Base-by-base conservation (phyloP, 1,139 yeast genomes). In the Suhomyces coccinellae region DNA sequence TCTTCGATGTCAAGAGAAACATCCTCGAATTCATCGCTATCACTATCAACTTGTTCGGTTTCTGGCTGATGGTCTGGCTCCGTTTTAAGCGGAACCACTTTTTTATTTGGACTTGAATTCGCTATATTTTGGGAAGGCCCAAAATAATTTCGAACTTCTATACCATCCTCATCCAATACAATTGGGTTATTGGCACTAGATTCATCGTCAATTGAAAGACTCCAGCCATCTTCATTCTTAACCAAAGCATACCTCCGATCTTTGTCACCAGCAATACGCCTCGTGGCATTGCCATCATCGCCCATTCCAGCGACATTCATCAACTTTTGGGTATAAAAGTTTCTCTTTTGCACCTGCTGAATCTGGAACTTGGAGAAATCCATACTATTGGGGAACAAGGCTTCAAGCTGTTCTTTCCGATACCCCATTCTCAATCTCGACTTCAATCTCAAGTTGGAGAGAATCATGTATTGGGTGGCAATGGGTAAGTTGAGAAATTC, bases 361-460 rank as follows among this genome's bases (percentile, higher is more conserved):
- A 95, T 87, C 63, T 95, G 99, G 62, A 95, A 95, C 56, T 79
- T 83, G 14, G 97, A 90, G 58, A 95, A 95, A 48, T 90, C 97
- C 81, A 88, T 77, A 45, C 90, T 80, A 57, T 87, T 77, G 0
- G 97, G 95, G 56, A 93, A 95, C 48, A 89, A 69, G 4, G 78
- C 71, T 52, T 88, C 87, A 26, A 95, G 69, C 58, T 95, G 97
- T 13, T 87, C 93, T 49, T 89, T 88, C 0, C 91, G 76, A 59
- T 86, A 89, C 0, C 99, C 99, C 96, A 95, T 85, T 69, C 99
- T 82, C 61, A 95, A 77, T 46, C 99, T 71, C 0, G 98, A 91
- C 51, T 89, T 77, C 30, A 90, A 69, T 45, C 99, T 66, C 15
- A 95, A 77, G 46, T 89, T 89, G 10, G 93, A 88, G 22, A 95